phyloP scores from a whole-genome alignment of 176 grass and related monocot genomes.

The Eleusine coracana region DNA sequence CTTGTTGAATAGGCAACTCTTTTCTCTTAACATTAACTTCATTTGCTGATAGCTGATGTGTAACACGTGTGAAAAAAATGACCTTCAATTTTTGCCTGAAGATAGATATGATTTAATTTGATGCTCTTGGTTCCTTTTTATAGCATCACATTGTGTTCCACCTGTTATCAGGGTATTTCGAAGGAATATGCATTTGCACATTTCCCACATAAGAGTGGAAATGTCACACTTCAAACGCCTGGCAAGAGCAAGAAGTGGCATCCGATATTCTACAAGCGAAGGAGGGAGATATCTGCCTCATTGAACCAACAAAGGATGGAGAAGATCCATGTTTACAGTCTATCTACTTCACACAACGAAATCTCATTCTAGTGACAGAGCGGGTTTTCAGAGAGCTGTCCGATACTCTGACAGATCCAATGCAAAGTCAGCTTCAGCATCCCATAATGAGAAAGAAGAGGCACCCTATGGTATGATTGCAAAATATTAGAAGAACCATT shows the following conservation, averaged over 20 bases:
- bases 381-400: not conserved
- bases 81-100: not conserved
- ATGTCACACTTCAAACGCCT: constrained; percentile 25
- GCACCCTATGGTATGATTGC: constrained; percentile 28
- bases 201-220: constrained; percentile 12
- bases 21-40: not conserved
- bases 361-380: not conserved
- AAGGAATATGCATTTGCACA: constrained; percentile 37
- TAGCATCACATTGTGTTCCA: not conserved
- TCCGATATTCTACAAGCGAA: constrained; percentile 21
- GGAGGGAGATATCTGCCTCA: too few species aligned
- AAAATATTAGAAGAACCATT: not conserved
- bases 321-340: too few species aligned
- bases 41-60: too few species aligned
- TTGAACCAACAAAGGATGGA: too few species aligned
- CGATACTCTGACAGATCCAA: not conserved
- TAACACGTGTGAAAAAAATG: not conserved
- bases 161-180: constrained; percentile 26
- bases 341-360: too few species aligned
- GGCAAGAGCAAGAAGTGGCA: constrained; percentile 48
- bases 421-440: not conserved
- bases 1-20: not conserved
- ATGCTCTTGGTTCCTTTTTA: not conserved
- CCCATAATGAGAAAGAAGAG: not conserved
- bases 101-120: not conserved